Evolutionary conservation across 495 filamentous ascomycete genomes (phyloP).

Genomic region (Aspergillus mulundensis): DNA sequence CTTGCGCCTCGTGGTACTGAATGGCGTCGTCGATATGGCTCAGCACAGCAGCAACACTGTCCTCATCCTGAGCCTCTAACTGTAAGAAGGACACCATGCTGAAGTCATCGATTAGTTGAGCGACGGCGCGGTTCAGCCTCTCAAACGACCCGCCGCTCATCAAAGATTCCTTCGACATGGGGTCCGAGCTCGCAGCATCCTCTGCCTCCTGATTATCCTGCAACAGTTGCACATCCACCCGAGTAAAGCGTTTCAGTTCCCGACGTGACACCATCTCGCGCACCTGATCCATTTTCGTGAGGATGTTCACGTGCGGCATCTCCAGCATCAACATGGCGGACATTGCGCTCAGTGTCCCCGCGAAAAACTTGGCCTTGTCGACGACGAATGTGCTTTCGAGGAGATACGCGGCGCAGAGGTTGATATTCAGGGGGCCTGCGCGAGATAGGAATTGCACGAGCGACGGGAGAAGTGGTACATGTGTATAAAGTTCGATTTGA

Average conservation of each 20-base stretch:
- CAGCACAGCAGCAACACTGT: constrained; percentile 84
- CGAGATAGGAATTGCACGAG: constrained; percentile 77
- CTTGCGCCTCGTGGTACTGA: constrained; percentile 94
- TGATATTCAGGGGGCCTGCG: constrained; percentile 77
- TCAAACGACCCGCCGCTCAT: constrained; percentile 77
- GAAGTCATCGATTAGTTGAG: constrained; percentile 87
- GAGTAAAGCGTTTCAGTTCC: constrained; percentile 81
- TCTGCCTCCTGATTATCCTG: constrained; percentile 58
- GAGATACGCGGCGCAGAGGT: constrained; percentile 90
- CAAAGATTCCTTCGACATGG: constrained; percentile 57
- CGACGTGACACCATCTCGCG: constrained; percentile 75
- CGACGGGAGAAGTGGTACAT: constrained; percentile 87
- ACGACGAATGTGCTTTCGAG: constrained; percentile 93
- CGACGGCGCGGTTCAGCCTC: constrained; percentile 78
- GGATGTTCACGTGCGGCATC: constrained; percentile 88
- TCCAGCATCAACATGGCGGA: constrained; percentile 98
- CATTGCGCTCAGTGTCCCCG: constrained; percentile 93
- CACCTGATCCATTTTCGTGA: constrained; percentile 96
- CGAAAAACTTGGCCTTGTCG: constrained; percentile 94
- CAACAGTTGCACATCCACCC: constrained; percentile 72
- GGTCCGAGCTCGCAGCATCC: constrained; percentile 42
- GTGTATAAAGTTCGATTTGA: constrained; percentile 98
- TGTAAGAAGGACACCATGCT: constrained; percentile 95
- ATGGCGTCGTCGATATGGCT: constrained; percentile 97
- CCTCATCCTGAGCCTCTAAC: constrained; percentile 86